Percentiles rank a stretch among this genome's conserved stretches.
These are phyloP conservation scores for Pseudopithomyces maydicus DNA, from an alignment of 2,329 filamentous ascomycete genomes.

Conservation along the genomic window DNA sequence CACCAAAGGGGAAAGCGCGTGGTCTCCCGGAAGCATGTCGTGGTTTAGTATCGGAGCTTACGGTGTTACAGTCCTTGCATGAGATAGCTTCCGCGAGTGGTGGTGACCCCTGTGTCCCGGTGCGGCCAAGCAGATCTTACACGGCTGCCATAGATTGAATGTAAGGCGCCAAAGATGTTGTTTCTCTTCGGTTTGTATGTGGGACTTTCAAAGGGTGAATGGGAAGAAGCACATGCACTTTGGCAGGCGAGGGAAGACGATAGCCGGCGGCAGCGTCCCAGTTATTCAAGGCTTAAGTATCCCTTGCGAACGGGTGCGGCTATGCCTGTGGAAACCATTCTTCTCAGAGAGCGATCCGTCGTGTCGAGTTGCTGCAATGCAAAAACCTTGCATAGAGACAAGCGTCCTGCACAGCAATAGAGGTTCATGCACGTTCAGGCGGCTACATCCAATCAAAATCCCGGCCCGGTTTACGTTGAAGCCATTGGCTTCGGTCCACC, in stretches of 20 bases:
- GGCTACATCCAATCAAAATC: not conserved
- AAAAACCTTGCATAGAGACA: not conserved
- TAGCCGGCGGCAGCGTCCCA: not conserved
- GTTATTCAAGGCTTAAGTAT: not conserved
- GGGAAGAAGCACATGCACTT: not conserved
- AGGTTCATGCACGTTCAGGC: not conserved
- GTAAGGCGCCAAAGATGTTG: not conserved
- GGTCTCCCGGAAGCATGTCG: slow-evolving; percentile 5
- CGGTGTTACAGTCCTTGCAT: slow-evolving; percentile 14
- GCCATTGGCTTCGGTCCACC: not conserved
- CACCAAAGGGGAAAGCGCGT: slow-evolving; percentile 3
- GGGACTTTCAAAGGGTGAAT: not conserved
- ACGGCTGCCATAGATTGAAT: not conserved
- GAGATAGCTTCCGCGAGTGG: not conserved
- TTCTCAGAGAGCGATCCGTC: not conserved
- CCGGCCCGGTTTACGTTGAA: not conserved
- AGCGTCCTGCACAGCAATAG: slow-evolving; percentile 1
- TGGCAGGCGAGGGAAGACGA: not conserved
- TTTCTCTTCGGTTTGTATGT: not conserved
- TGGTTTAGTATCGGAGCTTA: not conserved
- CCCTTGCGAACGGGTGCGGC: not conserved
- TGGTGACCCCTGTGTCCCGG: not conserved
- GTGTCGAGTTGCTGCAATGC: not conserved
- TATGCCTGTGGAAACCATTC: not conserved
- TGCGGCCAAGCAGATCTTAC: not conserved